Evolutionary conservation across 2,329 filamentous ascomycete genomes (phyloP).

Genomic region (Colletotrichum simmondsii): DNA sequence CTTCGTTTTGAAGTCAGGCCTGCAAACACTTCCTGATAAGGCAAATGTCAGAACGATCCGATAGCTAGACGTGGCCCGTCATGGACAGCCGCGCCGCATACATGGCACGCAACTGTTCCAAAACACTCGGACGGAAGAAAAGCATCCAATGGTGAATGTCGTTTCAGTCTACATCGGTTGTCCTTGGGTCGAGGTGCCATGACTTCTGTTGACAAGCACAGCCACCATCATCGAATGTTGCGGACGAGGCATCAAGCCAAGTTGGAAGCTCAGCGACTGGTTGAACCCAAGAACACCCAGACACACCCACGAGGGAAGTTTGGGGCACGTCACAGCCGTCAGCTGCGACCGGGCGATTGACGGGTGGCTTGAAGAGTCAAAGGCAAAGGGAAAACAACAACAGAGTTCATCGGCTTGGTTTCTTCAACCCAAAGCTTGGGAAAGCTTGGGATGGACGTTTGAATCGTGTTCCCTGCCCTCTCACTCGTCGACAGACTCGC

Average conservation of each 20-base stretch:
- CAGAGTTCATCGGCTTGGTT: conserved; percentile 13
- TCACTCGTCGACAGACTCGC: conserved; percentile 23
- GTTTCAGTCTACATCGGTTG: conserved; percentile 33
- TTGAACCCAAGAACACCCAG: conserved; percentile 15
- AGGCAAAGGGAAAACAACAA: not conserved
- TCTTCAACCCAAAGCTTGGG: conserved; percentile 9
- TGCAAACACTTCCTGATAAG: conserved; percentile 34
- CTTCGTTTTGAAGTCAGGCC: conserved; percentile 30
- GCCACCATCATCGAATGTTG: conserved; percentile 17
- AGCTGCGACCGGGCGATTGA: conserved; percentile 26
- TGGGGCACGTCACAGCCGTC: conserved; percentile 29
- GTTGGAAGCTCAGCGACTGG: conserved; percentile 19
- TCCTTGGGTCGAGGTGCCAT: conserved; percentile 21
- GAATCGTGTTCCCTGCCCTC: conserved; percentile 23
- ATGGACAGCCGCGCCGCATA: conserved; percentile 11
- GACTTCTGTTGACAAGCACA: conserved; percentile 28
- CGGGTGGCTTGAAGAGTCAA: conserved; percentile 13
- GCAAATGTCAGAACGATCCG: conserved; percentile 30
- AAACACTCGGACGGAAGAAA: conserved; percentile 31
- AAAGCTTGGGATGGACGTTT: conserved; percentile 24
- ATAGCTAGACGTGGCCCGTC: conserved; percentile 23
- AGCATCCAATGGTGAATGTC: conserved; percentile 27
- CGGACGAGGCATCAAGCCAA: conserved; percentile 16
- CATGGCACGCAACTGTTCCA: conserved; percentile 26
- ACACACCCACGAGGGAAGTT: conserved; percentile 16